Evolutionary conservation across 306 rosid genomes (phyloP), one percentile per base, ranked within the genome.

Genomic region (Acacia confusa): DNA sequence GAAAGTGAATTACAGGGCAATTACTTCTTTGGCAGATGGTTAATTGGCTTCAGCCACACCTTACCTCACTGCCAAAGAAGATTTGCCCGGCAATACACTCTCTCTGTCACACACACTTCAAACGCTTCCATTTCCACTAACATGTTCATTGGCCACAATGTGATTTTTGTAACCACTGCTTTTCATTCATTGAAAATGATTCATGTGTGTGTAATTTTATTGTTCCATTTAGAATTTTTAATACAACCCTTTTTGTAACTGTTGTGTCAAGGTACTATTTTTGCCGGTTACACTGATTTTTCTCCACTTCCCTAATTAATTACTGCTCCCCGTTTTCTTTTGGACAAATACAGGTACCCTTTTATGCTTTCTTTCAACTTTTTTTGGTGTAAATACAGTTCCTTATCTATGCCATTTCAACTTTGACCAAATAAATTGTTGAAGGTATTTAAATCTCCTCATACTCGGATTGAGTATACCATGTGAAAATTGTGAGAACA

Each of bases 11-110:
- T 90, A 50, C 84, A 6, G 90, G 91, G 87, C 88, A 88, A 86
- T 45, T 60, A 76, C 86, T 86, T 78, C 60, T 82, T 75, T 86
- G 91, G 88, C 85, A 72, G 91, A 58, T 36, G 73, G 60, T 55
- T 5, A 7, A 15, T 27, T 30, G 32, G n/a, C 36, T 36, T 43
- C 28, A 65, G 44, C 65, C 6, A 41, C 9, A 50, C 20, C 20
- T 5, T 4, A 36, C 58, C 83, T 76, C 81, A 84, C 86, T 88
- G 91, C 86, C 91, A 86, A 90, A 88, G 90, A 85, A 84, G 90
- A 90, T 84, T 86, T 90, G 91, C 82, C 87, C 90, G 20, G 90
- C 79, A 84, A 84, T 84, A 77, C 90, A 82, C 34, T 75, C 43
- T 6, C 14, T 3, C 52, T 47, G 3, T 70, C 53, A 4, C 34